Conservation (phyloP, 2,329 filamentous ascomycete genomes). For the Hypoxylon sp. region DNA sequence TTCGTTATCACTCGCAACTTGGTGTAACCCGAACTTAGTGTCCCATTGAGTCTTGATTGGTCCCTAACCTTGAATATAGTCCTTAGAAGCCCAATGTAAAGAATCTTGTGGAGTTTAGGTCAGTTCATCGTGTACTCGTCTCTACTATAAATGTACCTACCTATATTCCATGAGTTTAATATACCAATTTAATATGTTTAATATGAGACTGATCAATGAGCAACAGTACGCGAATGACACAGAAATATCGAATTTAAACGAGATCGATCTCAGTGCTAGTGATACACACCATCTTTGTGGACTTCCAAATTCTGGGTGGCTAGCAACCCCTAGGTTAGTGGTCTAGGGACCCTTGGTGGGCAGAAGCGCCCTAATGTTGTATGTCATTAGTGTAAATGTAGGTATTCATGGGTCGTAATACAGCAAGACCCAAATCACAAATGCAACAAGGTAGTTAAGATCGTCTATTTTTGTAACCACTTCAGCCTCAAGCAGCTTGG, state of each 20-base stretch:
- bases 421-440: neutral
- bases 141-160: neutral
- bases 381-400: neutral
- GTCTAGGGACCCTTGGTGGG: neutral
- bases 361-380: neutral
- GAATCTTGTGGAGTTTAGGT: neutral
- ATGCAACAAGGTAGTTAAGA: neutral
- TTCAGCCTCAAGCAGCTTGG: neutral
- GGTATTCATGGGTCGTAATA: neutral
- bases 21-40: slow-evolving; percentile 3
- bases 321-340: neutral
- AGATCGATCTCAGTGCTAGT: neutral
- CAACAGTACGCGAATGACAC: no score
- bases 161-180: neutral
- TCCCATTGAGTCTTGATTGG: slow-evolving; percentile 3
- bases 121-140: neutral
- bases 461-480: neutral
- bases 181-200: neutral
- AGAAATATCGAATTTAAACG: neutral
- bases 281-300: neutral
- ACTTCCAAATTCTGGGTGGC: neutral
- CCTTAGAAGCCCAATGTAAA: neutral
- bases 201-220: neutral
- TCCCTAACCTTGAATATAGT: neutral
- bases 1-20: neutral